Evolutionary conservation across 345 rosid genomes (phyloP).

Genomic region (Reutealis trisperma): DNA sequence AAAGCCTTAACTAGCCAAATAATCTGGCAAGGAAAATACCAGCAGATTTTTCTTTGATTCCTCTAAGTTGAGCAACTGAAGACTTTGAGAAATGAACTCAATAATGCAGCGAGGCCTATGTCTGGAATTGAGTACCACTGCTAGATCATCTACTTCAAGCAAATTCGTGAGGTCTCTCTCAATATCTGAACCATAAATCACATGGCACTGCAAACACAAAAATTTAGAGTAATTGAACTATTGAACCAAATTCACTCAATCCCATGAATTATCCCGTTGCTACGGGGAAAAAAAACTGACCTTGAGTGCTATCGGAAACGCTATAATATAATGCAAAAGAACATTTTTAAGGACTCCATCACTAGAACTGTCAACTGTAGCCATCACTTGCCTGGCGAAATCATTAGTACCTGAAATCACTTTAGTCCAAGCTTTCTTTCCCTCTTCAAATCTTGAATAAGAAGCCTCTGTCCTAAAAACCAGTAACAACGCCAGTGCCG

Average conservation of each 20-base stretch:
- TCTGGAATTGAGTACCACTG: slow-evolving; percentile 63
- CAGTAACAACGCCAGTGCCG: slow-evolving; percentile 85
- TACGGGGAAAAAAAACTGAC: slow-evolving; percentile 25
- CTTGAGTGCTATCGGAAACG: slow-evolving; percentile 89
- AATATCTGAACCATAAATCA: slow-evolving; percentile 68
- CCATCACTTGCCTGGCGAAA: slow-evolving; percentile 63
- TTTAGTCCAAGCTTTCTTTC: slow-evolving; percentile 83
- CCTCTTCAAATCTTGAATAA: slow-evolving; percentile 83
- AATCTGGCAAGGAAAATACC: slow-evolving; percentile 50
- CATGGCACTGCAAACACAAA: slow-evolving; percentile 71
- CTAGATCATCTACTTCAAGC: slow-evolving; percentile 78
- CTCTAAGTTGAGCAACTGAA: slow-evolving; percentile 57
- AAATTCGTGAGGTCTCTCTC: slow-evolving; percentile 55
- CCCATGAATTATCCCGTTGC: background rate
- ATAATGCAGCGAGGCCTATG: slow-evolving; percentile 81
- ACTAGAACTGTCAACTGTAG: slow-evolving; percentile 41
- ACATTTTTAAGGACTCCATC: slow-evolving; percentile 48
- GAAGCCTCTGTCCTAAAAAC: slow-evolving; percentile 96
- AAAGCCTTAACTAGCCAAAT: background rate
- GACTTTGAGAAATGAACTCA: slow-evolving; percentile 74
- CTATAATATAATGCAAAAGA: slow-evolving; percentile 71
- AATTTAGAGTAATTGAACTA: background rate
- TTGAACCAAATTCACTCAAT: slow-evolving; percentile 14
- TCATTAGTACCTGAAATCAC: slow-evolving; percentile 68
- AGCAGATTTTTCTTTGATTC: slow-evolving; percentile 53